Percentiles rank a stretch among this genome's conserved stretches.
Conservation (phyloP, 768 basidiomycete genomes). For the Lactarius pseudohatsudake region DNA sequence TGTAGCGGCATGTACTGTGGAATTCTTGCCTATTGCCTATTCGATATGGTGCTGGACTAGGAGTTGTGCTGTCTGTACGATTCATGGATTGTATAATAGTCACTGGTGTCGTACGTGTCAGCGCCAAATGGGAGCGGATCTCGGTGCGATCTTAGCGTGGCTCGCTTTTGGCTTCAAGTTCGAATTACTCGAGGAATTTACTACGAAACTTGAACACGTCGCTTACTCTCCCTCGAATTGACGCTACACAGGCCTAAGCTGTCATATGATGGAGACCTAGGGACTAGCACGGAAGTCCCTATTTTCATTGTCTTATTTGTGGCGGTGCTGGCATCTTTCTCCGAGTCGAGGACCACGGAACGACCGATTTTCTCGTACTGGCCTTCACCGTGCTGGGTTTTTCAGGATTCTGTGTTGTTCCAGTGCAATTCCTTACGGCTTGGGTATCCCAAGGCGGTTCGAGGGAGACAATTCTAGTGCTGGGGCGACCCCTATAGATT, state of each 20-base stretch:
- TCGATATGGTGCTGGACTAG: background rate
- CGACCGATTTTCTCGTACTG: background rate
- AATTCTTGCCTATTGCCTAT: background rate
- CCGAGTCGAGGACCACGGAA: background rate
- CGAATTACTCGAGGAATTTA: background rate
- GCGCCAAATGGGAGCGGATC: background rate
- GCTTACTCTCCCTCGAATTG: conserved; percentile 24
- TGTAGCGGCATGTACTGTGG: background rate
- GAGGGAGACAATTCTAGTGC: conserved; percentile 46
- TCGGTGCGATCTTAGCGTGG: background rate
- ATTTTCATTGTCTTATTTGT: conserved; percentile 72
- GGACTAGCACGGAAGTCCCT: conserved; percentile 70
- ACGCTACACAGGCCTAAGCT: conserved; percentile 32
- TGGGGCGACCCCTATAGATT: conserved; percentile 46
- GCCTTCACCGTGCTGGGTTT: conserved; percentile 45
- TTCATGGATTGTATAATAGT: background rate
- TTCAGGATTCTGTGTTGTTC: conserved; percentile 65
- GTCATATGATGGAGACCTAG: conserved; percentile 60
- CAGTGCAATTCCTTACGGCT: conserved; percentile 59
- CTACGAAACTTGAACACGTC: background rate
- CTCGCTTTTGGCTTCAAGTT: background rate
- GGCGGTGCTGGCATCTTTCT: conserved; percentile 35
- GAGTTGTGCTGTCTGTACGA: background rate
- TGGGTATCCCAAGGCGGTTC: conserved; percentile 67
- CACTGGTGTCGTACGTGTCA: background rate